Conservation (phyloP, 2,329 filamentous ascomycete genomes). For the Bipolaris victoriae region DNA sequence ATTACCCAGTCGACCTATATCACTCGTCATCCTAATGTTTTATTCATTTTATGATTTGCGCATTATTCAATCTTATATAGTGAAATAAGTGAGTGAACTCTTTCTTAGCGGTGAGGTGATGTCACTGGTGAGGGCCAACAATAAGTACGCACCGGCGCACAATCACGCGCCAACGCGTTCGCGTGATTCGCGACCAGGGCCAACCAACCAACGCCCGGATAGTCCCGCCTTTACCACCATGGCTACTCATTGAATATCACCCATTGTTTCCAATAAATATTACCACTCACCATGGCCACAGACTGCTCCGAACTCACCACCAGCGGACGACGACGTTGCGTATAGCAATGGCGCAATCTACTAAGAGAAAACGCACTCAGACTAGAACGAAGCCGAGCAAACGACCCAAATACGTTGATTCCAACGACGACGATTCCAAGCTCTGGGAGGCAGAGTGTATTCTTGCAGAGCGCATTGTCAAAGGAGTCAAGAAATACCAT, state of each 20-base stretch:
- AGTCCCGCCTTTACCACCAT: slow-evolving; percentile 8
- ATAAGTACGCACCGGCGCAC: neutral
- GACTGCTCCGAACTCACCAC: neutral
- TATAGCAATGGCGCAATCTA: slow-evolving; percentile 32
- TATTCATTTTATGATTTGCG: neutral
- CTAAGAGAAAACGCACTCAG: slow-evolving; percentile 31
- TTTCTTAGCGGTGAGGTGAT: neutral
- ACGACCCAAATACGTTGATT: slow-evolving; percentile 21
- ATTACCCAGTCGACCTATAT: no score
- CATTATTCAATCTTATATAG: no score
- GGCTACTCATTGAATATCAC: slow-evolving; percentile 2
- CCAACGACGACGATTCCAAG: slow-evolving; percentile 4
- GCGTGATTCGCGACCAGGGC: neutral
- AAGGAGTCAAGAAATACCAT: slow-evolving; percentile 51
- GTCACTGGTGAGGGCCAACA: neutral
- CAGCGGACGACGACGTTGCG: slow-evolving; percentile 23
- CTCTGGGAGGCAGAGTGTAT: slow-evolving; percentile 25
- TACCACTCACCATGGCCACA: slow-evolving; percentile 30
- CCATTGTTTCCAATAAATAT: neutral
- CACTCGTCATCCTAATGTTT: neutral
- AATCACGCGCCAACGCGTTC: slow-evolving; percentile 8
- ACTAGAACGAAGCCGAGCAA: slow-evolving; percentile 24
- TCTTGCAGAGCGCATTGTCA: slow-evolving; percentile 25
- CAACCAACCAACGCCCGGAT: neutral
- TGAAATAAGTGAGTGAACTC: neutral